Base-by-base conservation (phyloP, 805 yeast species). In the Cyberlindnera maclurae region DNA sequence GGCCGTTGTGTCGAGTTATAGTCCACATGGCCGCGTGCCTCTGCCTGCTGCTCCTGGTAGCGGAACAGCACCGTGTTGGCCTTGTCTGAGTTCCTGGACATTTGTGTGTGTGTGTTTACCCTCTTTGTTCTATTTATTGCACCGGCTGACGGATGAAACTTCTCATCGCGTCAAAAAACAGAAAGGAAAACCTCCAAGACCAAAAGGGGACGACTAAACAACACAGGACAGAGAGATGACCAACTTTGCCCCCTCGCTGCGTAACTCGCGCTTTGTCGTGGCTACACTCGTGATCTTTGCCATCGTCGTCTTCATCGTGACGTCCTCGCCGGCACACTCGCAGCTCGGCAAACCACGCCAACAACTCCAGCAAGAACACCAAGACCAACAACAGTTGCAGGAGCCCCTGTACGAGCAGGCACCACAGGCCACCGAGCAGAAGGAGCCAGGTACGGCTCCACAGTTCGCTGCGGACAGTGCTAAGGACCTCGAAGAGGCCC, bases 11-110 rank as follows among this genome's bases (percentile, higher is more conserved):
- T 68, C 12, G 75, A 58, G 15, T 79, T 71, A 36, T 69, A 67
- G 44, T 77, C 82, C 28, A 76, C 62, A 31, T 75, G 72, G 0
- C 86, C 87, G 5, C 68, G 59, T 31, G 76, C 76, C 31, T 65
- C 72, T 5, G 77, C 79, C 52, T 75, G 75, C 44, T 73, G 75
- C 31, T 74, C 80, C 37, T 82, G 80, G 53, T 69, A 79, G 34
- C 87, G 65, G 47, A 74, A 75, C 39, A 85, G 71, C 38, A 79
- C 70, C 0, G 88, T 74, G 55, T 82, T 83, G 4, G 90, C 80
- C 52, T 79, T 82, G 50, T 86, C 94, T 27, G 71, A 70, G 54
- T 83, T 83, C 44, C 93, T 63, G 26, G 93, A 81, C 95, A 85
- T 84, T 27, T 10, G 24, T 8, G 8, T 20, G 5, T 20, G 8